Evolutionary conservation across 345 rosid genomes (phyloP).

Genomic region (Salix udensis): DNA sequence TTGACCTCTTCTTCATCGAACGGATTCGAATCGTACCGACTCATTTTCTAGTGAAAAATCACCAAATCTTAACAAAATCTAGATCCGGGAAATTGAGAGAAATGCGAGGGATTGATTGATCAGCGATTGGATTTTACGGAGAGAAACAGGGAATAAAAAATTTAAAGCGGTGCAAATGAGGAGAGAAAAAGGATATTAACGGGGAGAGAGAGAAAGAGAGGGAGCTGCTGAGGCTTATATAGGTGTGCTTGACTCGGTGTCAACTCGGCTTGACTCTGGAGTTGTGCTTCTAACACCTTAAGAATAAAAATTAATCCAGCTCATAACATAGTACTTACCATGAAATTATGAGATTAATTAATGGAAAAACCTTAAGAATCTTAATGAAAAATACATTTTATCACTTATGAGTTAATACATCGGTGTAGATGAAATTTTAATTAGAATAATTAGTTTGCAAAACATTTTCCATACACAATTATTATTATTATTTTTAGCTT

Average conservation of each 20-base stretch:
- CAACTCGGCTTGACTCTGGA: neutral
- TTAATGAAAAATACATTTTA: no score
- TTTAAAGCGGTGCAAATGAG: neutral
- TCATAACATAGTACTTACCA: no score
- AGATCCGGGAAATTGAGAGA: neutral
- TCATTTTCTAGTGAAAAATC: conserved; percentile 43
- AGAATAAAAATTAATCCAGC: no score
- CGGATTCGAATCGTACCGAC: conserved; percentile 64
- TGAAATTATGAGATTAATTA: no score
- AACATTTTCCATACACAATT: no score
- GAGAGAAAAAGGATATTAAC: neutral
- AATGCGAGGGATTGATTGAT: neutral
- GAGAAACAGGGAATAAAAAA: neutral
- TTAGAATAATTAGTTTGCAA: no score
- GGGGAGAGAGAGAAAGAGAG: neutral
- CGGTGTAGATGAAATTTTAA: no score
- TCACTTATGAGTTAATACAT: no score
- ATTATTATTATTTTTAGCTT: no score
- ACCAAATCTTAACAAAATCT: neutral
- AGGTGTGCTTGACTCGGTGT: neutral
- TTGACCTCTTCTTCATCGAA: conserved; percentile 85
- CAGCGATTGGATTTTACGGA: neutral
- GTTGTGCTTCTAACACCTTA: neutral
- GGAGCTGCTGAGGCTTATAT: neutral
- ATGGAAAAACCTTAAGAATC: no score